phyloP scores from a whole-genome alignment of 1,284 basidiomycete species.

The Microstroma glucosiphilum region DNA sequence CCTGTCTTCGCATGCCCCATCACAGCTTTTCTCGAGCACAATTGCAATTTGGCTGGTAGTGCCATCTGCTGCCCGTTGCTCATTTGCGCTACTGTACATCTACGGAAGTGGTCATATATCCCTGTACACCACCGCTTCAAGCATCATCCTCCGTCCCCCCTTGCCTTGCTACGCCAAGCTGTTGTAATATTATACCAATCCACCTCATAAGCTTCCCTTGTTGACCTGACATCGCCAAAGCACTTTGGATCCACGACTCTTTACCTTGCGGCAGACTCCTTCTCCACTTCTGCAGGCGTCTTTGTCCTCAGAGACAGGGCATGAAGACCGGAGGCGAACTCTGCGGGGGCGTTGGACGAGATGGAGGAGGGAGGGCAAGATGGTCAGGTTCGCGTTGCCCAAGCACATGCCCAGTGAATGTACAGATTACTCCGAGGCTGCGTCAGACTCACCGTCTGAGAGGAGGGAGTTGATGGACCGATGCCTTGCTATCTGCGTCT shows the following conservation, averaged over 20 bases:
- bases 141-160: no score
- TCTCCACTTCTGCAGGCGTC: slow-evolving; percentile 38
- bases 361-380: neutral
- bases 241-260: no score
- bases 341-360: slow-evolving; percentile 8
- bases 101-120: no score
- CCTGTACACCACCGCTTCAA: no score
- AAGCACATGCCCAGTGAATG: neutral
- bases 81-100: no score
- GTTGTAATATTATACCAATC: no score
- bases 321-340: slow-evolving; percentile 44
- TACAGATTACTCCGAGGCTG: neutral
- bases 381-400: neutral
- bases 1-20: no score
- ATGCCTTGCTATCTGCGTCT: slow-evolving; percentile 43
- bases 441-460: slow-evolving; percentile 1
- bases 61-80: neutral
- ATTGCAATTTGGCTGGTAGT: slow-evolving; percentile 43
- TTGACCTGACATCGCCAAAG: no score
- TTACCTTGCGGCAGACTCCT: slow-evolving; percentile 1
- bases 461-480: slow-evolving; percentile 41
- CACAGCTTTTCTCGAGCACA: slow-evolving; percentile 43
- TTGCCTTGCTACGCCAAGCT: no score
- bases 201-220: no score
- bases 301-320: slow-evolving; percentile 43